Conservation (phyloP, 164 flowering plant species). For the Vitis riparia region DNA sequence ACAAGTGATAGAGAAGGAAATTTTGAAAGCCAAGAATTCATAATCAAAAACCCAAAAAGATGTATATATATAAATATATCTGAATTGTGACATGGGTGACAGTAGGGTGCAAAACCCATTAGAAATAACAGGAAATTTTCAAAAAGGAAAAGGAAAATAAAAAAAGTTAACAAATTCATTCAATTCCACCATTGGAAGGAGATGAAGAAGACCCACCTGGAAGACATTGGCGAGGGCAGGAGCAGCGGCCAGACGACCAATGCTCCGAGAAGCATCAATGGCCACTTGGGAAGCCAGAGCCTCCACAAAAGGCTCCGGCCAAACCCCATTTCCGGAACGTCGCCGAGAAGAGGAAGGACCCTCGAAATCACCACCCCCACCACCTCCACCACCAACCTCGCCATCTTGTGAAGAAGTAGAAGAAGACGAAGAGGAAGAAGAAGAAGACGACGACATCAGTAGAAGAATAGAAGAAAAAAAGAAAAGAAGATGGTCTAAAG, state of each 20-base stretch:
- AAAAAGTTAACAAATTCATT: no score
- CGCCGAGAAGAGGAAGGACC: slow-evolving; percentile 55
- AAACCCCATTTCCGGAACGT: slow-evolving; percentile 49
- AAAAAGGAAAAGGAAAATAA: no score
- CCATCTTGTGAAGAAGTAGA: slow-evolving; percentile 15
- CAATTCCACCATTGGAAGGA: no score
- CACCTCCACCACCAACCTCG: slow-evolving; percentile 3
- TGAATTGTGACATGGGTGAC: no score
- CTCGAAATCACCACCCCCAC: slow-evolving; percentile 24
- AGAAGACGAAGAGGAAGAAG: slow-evolving; percentile 35
- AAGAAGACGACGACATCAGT: slow-evolving; percentile 16
- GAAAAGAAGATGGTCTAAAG: neutral
- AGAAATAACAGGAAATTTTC: no score
- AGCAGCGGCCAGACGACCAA: slow-evolving; percentile 66
- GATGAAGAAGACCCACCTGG: slow-evolving; percentile 38
- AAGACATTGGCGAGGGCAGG: slow-evolving; percentile 61
- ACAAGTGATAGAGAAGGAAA: neutral
- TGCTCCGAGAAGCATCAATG: slow-evolving; percentile 45
- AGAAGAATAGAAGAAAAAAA: neutral
- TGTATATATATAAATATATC: neutral
- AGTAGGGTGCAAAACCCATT: no score
- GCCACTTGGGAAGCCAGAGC: slow-evolving; percentile 72
- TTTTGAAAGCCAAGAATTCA: neutral
- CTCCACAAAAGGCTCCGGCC: slow-evolving; percentile 90
- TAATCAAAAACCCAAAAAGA: neutral